A percentile compares a stretch with the other conserved stretches of the same genome.
Conservation (phyloP, 2,329 filamentous ascomycete genomes). For the Ustulina deusta region DNA sequence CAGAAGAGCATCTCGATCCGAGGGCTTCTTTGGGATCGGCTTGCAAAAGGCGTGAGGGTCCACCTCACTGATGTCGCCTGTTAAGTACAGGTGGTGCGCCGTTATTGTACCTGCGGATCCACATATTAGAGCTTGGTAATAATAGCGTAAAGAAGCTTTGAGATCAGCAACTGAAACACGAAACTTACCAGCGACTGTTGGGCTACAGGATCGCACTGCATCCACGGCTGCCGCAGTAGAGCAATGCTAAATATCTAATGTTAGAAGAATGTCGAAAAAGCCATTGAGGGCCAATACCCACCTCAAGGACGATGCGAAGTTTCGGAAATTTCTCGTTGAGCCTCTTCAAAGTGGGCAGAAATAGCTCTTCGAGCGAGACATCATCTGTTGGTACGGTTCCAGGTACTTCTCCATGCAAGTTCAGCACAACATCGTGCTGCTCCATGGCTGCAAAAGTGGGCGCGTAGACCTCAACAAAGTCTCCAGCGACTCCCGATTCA, state of each 20-base stretch:
- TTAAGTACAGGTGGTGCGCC: constrained; percentile 85
- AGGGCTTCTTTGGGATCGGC: constrained; percentile 79
- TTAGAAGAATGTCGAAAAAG: constrained; percentile 8
- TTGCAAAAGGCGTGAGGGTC: constrained; percentile 77
- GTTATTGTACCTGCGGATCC: constrained; percentile 76
- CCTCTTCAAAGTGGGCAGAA: constrained; percentile 81
- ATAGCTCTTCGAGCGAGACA: constrained; percentile 64
- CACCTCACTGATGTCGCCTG: constrained; percentile 76
- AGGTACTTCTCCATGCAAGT: constrained; percentile 91
- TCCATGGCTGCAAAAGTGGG: constrained; percentile 93
- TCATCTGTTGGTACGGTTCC: constrained; percentile 61
- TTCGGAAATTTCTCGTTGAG: constrained; percentile 82
- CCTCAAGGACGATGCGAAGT: constrained; percentile 67
- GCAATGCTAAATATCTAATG: constrained; percentile 77
- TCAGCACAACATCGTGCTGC: constrained; percentile 81
- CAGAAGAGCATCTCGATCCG: constrained; percentile 69
- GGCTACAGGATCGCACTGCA: constrained; percentile 80
- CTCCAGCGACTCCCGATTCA: constrained; percentile 75
- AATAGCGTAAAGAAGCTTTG: not conserved
- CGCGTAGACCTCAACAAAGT: constrained; percentile 72
- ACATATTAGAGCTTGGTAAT: constrained; percentile 2
- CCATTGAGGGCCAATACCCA: not conserved
- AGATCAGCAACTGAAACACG: not conserved
- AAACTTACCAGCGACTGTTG: constrained; percentile 72
- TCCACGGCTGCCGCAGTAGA: constrained; percentile 85